Evolutionary conservation across 139 green algal species (phyloP).

Genomic region (Chlamydomonas sphaeroides): DNA sequence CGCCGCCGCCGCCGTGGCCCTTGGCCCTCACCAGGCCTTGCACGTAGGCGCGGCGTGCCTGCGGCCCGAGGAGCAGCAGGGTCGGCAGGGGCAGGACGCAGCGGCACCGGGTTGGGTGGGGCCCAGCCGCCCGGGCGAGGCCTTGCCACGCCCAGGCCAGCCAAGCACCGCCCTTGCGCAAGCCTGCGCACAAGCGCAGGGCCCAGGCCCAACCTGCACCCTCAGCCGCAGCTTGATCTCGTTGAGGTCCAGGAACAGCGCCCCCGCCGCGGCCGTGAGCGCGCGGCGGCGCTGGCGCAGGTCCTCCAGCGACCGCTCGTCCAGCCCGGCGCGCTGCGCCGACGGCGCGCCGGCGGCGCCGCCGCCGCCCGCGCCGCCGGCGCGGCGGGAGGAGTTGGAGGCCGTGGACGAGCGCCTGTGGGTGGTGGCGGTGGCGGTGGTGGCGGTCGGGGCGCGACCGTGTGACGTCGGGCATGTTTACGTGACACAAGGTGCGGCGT

Average conservation of each 20-base stretch:
- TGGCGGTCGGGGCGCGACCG: too few species aligned
- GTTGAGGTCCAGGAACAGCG: conserved; percentile 25
- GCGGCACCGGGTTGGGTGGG: too few species aligned
- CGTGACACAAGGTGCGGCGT: too few species aligned
- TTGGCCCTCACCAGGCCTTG: conserved; percentile 20
- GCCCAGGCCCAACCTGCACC: conserved; percentile 21
- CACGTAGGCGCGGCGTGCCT: conserved; percentile 1
- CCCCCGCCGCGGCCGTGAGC: conserved; percentile 14
- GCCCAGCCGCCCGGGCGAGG: too few species aligned
- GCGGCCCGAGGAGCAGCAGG: background rate
- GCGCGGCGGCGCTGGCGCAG: conserved; percentile 12
- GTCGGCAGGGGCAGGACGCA: too few species aligned
- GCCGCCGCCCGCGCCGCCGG: background rate
- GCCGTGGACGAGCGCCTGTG: background rate
- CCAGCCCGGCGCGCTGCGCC: background rate
- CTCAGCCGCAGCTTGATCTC: conserved; percentile 34
- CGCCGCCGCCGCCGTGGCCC: background rate
- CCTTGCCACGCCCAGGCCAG: too few species aligned
- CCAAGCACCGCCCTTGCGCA: too few species aligned
- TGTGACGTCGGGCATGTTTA: too few species aligned
- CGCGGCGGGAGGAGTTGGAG: background rate
- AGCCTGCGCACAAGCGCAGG: too few species aligned
- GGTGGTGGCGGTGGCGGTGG: too few species aligned
- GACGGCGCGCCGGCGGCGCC: background rate
- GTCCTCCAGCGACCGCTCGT: conserved; percentile 15